A percentile compares a stretch with the other conserved stretches of the same genome.
Evolutionary conservation across 2,329 filamentous ascomycete species (phyloP).

Genomic region (Alternaria solani): DNA sequence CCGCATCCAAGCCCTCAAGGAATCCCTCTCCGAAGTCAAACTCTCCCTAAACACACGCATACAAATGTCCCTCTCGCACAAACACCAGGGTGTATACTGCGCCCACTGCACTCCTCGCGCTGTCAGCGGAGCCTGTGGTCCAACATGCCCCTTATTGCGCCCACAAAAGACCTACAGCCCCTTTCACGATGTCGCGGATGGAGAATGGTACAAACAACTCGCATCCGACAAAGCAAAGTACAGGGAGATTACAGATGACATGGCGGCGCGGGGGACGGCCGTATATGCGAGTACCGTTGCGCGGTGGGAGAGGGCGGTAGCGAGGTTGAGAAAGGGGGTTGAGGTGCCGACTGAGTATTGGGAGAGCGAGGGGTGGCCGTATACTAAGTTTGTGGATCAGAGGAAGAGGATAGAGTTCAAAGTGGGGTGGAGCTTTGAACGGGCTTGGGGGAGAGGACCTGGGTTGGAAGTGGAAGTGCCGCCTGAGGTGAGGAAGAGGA

Average conservation of each 20-base stretch:
- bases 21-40: not conserved
- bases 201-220: not conserved
- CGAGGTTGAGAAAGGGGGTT: not conserved
- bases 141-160: slow-evolving; percentile 1
- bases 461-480: not conserved
- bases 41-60: not conserved
- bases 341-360: not conserved
- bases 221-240: not conserved
- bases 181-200: not conserved
- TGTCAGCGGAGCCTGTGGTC: not conserved
- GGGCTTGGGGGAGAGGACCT: not conserved
- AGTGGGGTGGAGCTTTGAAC: slow-evolving; percentile 3
- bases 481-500: not conserved
- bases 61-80: not conserved
- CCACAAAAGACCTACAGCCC: not conserved
- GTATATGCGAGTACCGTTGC: not conserved
- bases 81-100: not conserved
- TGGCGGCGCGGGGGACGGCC: not conserved
- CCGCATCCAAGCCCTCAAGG: not conserved
- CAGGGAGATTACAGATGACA: not conserved
- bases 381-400: not conserved
- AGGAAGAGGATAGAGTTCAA: not conserved
- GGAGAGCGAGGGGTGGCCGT: not conserved
- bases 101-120: not conserved
- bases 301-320: slow-evolving; percentile 3